phyloP scores from a whole-genome alignment of 2,329 filamentous ascomycete species.

The Coniella lustricola region DNA sequence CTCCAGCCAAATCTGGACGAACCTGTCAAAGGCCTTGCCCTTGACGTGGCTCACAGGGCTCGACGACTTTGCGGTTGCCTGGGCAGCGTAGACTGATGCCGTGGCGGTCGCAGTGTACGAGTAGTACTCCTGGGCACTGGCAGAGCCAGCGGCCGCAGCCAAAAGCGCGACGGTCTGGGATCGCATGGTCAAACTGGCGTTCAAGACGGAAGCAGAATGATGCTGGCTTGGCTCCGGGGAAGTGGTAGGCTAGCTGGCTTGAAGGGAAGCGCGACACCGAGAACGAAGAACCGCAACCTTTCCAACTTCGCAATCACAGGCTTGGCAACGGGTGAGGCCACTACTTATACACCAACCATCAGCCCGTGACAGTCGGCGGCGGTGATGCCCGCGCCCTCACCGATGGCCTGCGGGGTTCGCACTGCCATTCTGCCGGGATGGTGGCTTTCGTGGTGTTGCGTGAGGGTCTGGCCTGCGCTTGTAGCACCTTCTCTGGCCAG shows the following conservation, averaged over 20 bases:
- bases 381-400: background rate
- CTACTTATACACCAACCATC: conserved; percentile 3
- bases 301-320: background rate
- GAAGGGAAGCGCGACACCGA: background rate
- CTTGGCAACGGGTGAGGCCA: background rate
- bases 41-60: conserved; percentile 57
- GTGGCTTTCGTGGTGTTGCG: background rate
- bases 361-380: background rate
- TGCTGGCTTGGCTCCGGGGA: background rate
- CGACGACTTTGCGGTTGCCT: conserved; percentile 52
- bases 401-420: background rate
- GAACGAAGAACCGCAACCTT: background rate
- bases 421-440: background rate
- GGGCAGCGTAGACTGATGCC: conserved; percentile 45
- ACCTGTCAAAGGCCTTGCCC: conserved; percentile 66
- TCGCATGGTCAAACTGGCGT: conserved; percentile 4
- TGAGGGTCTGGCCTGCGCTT: background rate
- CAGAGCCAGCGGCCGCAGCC: conserved; percentile 9
- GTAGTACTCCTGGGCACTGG: conserved; percentile 28
- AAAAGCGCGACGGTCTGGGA: conserved; percentile 8
- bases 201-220: too few relatives aligned
- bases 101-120: conserved; percentile 45
- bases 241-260: background rate
- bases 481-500: background rate
- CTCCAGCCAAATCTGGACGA: conserved; percentile 70